Evolutionary conservation across 495 filamentous ascomycete genomes (phyloP), one percentile per base, ranked within the genome.

Genomic region (Xylaria telfairii): DNA sequence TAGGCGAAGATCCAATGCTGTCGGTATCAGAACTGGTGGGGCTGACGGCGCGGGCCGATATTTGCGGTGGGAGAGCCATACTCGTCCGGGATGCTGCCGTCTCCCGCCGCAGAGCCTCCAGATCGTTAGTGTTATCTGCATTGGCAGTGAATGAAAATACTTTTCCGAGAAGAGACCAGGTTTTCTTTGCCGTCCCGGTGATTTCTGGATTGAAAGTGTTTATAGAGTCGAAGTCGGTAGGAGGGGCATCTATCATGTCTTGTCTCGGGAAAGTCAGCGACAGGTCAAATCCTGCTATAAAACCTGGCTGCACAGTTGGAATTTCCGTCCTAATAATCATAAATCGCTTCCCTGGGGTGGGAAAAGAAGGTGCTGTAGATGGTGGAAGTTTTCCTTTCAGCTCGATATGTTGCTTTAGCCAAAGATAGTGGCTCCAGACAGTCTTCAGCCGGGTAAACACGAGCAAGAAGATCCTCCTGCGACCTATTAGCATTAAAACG

Each of bases 281-380:
- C 19, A 80, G 76, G 69, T 84, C 83, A 60, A 87, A 85, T 7
- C 75, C 78, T 8, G 81, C 67, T 28, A 78, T 71, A 3, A 85
- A 75, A 26, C 80, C 77, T 19, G 86, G 86, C 41, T 90, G 87
- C 12, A 80, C 73, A 37, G 87, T 77, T 65, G 89, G 88, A 62
- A 90, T 82, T 76, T 99, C 96, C 72, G 92, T 96, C 66, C 94
- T 90, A 64, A 98, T 93, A 75, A 99, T 98, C 65, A 97, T 87
- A 65, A 99, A 92, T 65, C 94, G 87, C 60, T 96, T 92, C 49
- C 92, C 91, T n/a, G 96, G 96, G 3, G 94, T 94, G 4, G 96
- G 96, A 72, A 91, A 91, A 60, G 91, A 95, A 39, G 96, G 92
- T 10, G 90, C 90, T 32, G 93, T 95, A 6, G 94, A 95, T 4